phyloP scores from a whole-genome alignment of 495 filamentous ascomycete genomes.

The Haplographium delicatum region DNA sequence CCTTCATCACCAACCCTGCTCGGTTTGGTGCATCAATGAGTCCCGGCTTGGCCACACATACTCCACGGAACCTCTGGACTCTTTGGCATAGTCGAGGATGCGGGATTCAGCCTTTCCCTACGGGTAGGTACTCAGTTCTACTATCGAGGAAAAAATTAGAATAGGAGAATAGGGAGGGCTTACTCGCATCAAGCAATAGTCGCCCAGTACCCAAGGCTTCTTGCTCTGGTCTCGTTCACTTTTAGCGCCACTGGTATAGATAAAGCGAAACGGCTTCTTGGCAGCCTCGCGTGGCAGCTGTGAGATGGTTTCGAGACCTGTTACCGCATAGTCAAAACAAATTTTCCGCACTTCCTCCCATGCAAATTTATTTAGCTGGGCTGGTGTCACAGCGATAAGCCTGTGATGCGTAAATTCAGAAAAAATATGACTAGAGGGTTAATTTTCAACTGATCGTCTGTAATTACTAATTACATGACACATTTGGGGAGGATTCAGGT shows the following conservation, averaged over 20 bases:
- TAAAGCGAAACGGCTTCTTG: slow-evolving; percentile 32
- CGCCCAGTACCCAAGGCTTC: slow-evolving; percentile 27
- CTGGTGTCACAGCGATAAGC: too few relatives aligned
- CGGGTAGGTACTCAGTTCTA: not conserved
- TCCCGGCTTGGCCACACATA: slow-evolving; percentile 36
- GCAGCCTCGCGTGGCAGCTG: slow-evolving; percentile 14
- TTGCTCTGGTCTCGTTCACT: slow-evolving; percentile 35
- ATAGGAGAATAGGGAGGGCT: slow-evolving; percentile 11
- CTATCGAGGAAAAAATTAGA: not conserved
- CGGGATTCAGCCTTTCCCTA: slow-evolving; percentile 41
- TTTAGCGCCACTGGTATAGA: slow-evolving; percentile 41
- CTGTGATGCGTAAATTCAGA: too few relatives aligned
- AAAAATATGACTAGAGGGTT: too few relatives aligned
- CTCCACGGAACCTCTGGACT: slow-evolving; percentile 20
- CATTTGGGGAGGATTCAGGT: too few relatives aligned
- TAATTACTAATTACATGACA: too few relatives aligned
- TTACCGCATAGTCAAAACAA: slow-evolving; percentile 37
- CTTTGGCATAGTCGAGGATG: slow-evolving; percentile 33
- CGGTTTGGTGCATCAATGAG: slow-evolving; percentile 13
- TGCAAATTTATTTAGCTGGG: too few relatives aligned
- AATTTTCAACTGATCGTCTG: too few relatives aligned
- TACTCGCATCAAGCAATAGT: slow-evolving; percentile 40
- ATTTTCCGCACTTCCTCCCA: too few relatives aligned
- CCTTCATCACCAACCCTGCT: not conserved
- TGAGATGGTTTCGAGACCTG: slow-evolving; percentile 35